Base-by-base conservation (phyloP, 495 filamentous ascomycete species). In the Lineolata rhizophorae region DNA sequence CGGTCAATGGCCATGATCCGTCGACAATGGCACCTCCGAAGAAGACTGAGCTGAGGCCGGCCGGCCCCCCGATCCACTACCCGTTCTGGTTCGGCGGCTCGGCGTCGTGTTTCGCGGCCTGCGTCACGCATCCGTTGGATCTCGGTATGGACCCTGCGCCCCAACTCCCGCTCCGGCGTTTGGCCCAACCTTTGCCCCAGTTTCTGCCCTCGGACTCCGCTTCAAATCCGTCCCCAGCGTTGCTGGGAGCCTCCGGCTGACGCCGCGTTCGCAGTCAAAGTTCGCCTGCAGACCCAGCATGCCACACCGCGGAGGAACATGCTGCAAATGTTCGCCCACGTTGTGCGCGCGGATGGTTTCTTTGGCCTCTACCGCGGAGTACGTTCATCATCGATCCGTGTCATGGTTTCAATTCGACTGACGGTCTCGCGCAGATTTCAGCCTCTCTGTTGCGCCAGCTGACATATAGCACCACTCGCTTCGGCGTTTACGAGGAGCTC, bases 31-130 rank as follows among this genome's bases (percentile, higher is more conserved):
- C 22, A 25, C 6, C 22, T 6, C 22, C 6, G 22, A n/a, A 6
- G 22, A 25, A 25, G 22, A 25, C 6, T 6, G 22, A 25, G 6
- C 6, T n/a, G 22, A 25, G 22, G 6, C 22, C 22, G 22, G 6
- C 6, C 22, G n/a, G 6, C 6, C 22, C 6, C 4, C 39, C 38
- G 16, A 42, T 60, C 35, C 53, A 50, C 34, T 60, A 60, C 42
- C 56, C 56, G 2, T 87, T 93, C 56, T 93, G 84, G 84, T 91
- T 94, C 53, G 84, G 84, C 24, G 84, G 84, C 15, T 85, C 76
- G 45, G 79, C 84, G 13, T 83, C 76, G 40, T 85, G 77, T 51
- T 73, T 90, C 57, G 83, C 84, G 21, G 84, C 84, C 8, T 70
- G 68, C 40, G 70, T 90, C 15, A 94, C 84, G 20, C 84, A 94